A percentile compares a stretch with the other conserved stretches of the same genome.
Evolutionary conservation across 371 early-diverging fungal genomes (phyloP).

Genomic region (Dinochytrium kinnereticum): DNA sequence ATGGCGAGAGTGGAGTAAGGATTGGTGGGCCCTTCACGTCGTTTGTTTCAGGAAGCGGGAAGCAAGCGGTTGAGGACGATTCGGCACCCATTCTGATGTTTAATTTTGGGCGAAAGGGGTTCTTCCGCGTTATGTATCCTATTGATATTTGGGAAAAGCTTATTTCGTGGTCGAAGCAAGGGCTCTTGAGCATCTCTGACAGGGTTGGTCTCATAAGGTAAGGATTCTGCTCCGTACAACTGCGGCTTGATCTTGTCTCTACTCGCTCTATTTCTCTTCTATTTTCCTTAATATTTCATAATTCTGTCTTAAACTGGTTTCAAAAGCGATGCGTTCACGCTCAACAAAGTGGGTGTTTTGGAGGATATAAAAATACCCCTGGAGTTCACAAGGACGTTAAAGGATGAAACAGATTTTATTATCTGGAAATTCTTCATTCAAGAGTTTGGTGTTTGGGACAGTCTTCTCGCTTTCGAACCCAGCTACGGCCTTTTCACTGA

Average conservation of each 20-base stretch:
- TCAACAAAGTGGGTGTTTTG: slow-evolving; percentile 32
- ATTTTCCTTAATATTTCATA: not conserved
- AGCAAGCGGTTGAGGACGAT: slow-evolving; percentile 1
- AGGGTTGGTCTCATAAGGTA: slow-evolving; percentile 39
- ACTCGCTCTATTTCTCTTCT: not conserved
- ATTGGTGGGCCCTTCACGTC: slow-evolving; percentile 9
- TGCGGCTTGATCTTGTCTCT: too few relatives aligned
- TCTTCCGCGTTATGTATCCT: slow-evolving; percentile 41
- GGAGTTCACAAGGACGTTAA: slow-evolving; percentile 20
- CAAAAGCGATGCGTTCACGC: slow-evolving; percentile 35
- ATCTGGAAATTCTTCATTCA: slow-evolving; percentile 39
- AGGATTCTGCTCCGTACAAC: too few relatives aligned
- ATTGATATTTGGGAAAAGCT: slow-evolving; percentile 22
- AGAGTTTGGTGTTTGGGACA: slow-evolving; percentile 24
- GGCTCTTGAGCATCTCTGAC: slow-evolving; percentile 31
- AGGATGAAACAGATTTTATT: slow-evolving; percentile 29
- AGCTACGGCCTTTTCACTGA: slow-evolving; percentile 22
- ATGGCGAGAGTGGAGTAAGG: slow-evolving; percentile 10
- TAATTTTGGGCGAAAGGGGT: slow-evolving; percentile 38
- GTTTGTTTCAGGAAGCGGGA: not conserved
- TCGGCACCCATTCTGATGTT: slow-evolving; percentile 19
- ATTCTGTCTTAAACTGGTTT: not conserved
- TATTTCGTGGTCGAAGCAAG: slow-evolving; percentile 24
- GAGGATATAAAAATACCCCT: slow-evolving; percentile 26
- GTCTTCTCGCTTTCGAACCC: slow-evolving; percentile 21